A percentile compares a stretch with the other conserved stretches of the same genome.
Conservation (phyloP, 129 eudicot genomes). For the Lactuca sativa region DNA sequence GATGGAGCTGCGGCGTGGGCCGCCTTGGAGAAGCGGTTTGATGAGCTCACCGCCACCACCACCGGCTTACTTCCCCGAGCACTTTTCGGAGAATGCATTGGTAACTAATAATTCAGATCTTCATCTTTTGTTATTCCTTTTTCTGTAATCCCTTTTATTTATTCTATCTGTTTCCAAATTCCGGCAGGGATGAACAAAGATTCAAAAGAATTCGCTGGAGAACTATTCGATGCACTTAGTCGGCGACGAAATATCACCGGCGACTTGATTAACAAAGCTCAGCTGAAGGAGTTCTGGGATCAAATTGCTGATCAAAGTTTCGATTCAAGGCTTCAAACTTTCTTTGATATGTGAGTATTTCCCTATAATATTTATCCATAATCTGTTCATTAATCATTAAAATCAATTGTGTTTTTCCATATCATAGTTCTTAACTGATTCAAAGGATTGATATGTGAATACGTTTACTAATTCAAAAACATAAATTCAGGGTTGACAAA, state of each 20-base stretch:
- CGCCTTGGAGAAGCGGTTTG: slow-evolving; percentile 61
- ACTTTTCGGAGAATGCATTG: slow-evolving; percentile 72
- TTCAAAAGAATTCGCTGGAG: slow-evolving; percentile 72
- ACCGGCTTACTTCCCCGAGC: slow-evolving; percentile 64
- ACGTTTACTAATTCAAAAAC: slow-evolving; percentile 26
- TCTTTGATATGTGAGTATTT: slow-evolving; percentile 80
- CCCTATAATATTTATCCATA: not conserved
- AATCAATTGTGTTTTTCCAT: not conserved
- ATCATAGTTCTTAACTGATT: not conserved
- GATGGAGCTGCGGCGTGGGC: slow-evolving; percentile 52
- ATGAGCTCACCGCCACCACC: slow-evolving; percentile 47
- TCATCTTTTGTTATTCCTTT: not conserved
- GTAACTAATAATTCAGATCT: slow-evolving; percentile 20
- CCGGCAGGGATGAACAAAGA: slow-evolving; percentile 70
- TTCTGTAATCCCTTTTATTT: not conserved
- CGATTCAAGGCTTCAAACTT: slow-evolving; percentile 85
- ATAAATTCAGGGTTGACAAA: slow-evolving; percentile 67
- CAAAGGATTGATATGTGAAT: not conserved
- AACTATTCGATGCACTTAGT: slow-evolving; percentile 79
- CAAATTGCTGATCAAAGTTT: slow-evolving; percentile 78
- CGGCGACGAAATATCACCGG: slow-evolving; percentile 63
- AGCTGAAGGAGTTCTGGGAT: slow-evolving; percentile 86
- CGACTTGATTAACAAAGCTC: slow-evolving; percentile 48
- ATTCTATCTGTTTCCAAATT: not conserved
- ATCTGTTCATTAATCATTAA: not conserved